Evolutionary conservation across 345 rosid species (phyloP).

Genomic region (Trapa bicornis): DNA sequence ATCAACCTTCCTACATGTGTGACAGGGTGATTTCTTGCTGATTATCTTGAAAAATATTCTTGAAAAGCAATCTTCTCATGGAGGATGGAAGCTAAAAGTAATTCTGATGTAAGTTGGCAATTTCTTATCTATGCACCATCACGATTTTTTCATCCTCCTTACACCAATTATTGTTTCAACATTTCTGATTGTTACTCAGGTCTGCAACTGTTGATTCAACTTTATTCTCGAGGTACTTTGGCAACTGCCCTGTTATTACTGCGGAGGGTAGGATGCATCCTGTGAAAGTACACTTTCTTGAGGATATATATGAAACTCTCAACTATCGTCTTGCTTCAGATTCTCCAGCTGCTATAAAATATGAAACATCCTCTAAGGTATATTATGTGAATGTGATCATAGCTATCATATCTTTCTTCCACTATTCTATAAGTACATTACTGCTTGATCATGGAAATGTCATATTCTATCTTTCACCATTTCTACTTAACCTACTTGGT

Average conservation of each 20-base stretch:
- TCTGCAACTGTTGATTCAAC: constrained; percentile 93
- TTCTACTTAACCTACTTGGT: not conserved
- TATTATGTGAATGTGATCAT: not conserved
- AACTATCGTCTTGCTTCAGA: constrained; percentile 64
- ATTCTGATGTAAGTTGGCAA: constrained; percentile 61
- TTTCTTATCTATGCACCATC: not conserved
- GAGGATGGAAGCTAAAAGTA: constrained; percentile 50
- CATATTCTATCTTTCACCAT: not conserved
- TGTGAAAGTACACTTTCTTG: constrained; percentile 65
- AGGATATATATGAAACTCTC: constrained; percentile 69
- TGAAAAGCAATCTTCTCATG: constrained; percentile 56
- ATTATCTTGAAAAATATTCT: constrained; percentile 80
- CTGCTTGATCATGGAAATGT: not conserved
- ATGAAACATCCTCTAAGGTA: constrained; percentile 33
- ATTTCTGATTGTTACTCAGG: constrained; percentile 29
- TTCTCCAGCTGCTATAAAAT: constrained; percentile 64
- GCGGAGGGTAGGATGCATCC: constrained; percentile 88
- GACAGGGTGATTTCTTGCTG: constrained; percentile 88
- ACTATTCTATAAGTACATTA: not conserved
- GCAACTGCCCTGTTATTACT: constrained; percentile 75
- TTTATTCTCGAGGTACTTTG: constrained; percentile 74
- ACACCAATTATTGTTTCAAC: not conserved
- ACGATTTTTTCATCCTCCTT: constrained; percentile 1
- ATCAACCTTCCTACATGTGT: constrained; percentile 7
- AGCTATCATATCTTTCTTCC: not conserved